phyloP scores from a whole-genome alignment of 2,329 filamentous ascomycete genomes.

The Stagonosporopsis vannaccii region DNA sequence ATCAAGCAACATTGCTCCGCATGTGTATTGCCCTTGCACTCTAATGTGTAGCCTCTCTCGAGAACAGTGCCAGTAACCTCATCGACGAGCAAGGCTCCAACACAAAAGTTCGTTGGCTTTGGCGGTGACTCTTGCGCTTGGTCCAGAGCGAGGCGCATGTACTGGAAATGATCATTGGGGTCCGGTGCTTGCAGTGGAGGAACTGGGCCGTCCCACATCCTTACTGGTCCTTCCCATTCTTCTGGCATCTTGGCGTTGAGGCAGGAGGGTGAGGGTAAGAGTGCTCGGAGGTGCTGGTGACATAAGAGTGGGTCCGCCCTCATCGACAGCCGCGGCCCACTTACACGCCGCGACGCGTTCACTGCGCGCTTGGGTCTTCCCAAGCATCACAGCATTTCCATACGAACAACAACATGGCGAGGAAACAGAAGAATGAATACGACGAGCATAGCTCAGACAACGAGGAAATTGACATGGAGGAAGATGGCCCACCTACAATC shows the following conservation, averaged over 20 bases:
- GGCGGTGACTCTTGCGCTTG: conserved; percentile 81
- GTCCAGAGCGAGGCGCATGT: conserved; percentile 76
- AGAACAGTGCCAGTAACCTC: conserved; percentile 66
- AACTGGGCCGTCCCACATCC: conserved; percentile 29
- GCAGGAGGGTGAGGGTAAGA: conserved; percentile 11
- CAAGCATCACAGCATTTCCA: conserved; percentile 7
- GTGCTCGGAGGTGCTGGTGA: conserved; percentile 4
- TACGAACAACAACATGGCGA: conserved; percentile 10
- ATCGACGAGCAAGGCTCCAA: conserved; percentile 86
- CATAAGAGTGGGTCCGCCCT: conserved; percentile 25
- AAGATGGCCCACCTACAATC: conserved; percentile 69
- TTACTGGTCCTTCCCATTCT: conserved; percentile 28
- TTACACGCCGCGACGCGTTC: conserved; percentile 15
- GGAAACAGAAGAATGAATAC: conserved; percentile 14
- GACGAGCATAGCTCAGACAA: conserved; percentile 54
- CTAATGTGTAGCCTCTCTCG: conserved; percentile 87
- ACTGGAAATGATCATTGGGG: conserved; percentile 47
- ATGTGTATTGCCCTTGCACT: conserved; percentile 91
- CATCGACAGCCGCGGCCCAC: conserved; percentile 32
- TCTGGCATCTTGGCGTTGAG: conserved; percentile 28
- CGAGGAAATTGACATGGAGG: conserved; percentile 45
- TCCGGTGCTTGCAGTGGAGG: conserved; percentile 27
- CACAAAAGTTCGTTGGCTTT: conserved; percentile 89
- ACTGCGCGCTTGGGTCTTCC: conserved; percentile 6
- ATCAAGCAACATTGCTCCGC: conserved; percentile 91